phyloP scores from a whole-genome alignment of 768 basidiomycete genomes.

The Boletus rex-veris region DNA sequence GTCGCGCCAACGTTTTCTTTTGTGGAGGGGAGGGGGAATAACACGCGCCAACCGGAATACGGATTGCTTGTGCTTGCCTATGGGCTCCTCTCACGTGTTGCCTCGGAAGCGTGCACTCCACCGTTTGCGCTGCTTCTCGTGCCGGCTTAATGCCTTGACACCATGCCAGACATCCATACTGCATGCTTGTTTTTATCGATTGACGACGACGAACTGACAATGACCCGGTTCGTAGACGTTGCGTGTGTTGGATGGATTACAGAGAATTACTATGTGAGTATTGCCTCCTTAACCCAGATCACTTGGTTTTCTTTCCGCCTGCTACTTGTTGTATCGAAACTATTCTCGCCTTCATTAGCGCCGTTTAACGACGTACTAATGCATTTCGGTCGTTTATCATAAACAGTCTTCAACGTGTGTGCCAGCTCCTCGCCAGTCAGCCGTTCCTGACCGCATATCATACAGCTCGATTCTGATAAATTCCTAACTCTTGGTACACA shows the following conservation, averaged over 20 bases:
- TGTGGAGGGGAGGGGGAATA: no score
- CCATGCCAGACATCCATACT: background rate
- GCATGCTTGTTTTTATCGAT: background rate
- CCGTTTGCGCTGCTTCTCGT: background rate
- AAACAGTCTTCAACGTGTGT: conserved; percentile 26
- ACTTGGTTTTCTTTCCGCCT: background rate
- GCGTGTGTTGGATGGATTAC: conserved; percentile 60
- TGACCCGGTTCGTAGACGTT: conserved; percentile 36
- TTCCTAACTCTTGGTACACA: conserved; percentile 31
- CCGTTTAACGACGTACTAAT: background rate
- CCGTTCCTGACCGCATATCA: background rate
- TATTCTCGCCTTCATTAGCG: background rate
- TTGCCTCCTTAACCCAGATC: background rate
- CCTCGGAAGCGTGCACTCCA: no score
- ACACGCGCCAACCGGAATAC: no score
- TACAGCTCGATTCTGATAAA: conserved; percentile 24
- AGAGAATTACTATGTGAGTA: conserved; percentile 49
- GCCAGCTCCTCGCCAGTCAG: background rate
- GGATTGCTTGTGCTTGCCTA: no score
- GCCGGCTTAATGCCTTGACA: no score
- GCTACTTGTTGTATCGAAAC: background rate
- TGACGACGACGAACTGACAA: conserved; percentile 1
- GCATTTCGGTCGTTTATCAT: background rate
- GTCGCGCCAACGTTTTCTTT: conserved; percentile 11
- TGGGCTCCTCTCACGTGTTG: background rate